These are phyloP conservation scores for Trichophyton mentagrophytes DNA, from an alignment of 2,329 filamentous ascomycete species.

Conservation along the genomic window DNA sequence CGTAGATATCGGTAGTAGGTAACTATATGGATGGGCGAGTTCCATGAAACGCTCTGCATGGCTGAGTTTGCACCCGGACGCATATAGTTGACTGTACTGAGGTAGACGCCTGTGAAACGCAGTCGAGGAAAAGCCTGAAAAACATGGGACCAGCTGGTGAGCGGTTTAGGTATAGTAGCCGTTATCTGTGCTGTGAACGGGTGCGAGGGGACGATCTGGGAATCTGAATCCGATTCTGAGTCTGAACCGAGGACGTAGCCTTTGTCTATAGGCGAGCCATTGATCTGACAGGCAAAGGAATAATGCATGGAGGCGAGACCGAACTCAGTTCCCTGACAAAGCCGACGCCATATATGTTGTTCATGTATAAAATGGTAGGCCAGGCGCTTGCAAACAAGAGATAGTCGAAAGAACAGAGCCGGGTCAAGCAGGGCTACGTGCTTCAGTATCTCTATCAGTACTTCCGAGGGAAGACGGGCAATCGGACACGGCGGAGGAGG, in stretches of 20 bases:
- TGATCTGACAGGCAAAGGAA: conserved; percentile 51
- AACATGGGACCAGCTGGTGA: conserved; percentile 50
- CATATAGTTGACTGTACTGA: conserved; percentile 90
- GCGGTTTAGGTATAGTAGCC: conserved; percentile 28
- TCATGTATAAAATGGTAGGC: conserved; percentile 77
- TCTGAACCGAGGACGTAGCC: conserved; percentile 17
- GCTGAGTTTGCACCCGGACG: conserved; percentile 63
- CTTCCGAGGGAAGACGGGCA: conserved; percentile 64
- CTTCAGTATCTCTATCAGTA: conserved; percentile 64
- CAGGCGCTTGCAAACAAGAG: conserved; percentile 73
- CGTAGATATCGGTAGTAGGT: conserved; percentile 97
- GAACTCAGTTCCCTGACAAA: conserved; percentile 57
- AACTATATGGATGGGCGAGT: conserved; percentile 77
- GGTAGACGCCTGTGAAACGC: conserved; percentile 92
- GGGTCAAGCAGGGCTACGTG: conserved; percentile 65
- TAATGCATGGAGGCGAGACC: conserved; percentile 80
- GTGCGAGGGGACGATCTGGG: conserved; percentile 8
- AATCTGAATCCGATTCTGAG: conserved; percentile 20
- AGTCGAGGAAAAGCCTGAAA: conserved; percentile 74
- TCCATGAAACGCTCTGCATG: conserved; percentile 58
- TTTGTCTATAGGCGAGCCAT: conserved; percentile 30
- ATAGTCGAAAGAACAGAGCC: conserved; percentile 59
- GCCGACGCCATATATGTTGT: conserved; percentile 69
- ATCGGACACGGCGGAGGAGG: conserved; percentile 70
- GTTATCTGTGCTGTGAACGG: conserved; percentile 24